Base-by-base conservation (phyloP, 768 basidiomycete species). In the Boletus rufocinnamomeus region DNA sequence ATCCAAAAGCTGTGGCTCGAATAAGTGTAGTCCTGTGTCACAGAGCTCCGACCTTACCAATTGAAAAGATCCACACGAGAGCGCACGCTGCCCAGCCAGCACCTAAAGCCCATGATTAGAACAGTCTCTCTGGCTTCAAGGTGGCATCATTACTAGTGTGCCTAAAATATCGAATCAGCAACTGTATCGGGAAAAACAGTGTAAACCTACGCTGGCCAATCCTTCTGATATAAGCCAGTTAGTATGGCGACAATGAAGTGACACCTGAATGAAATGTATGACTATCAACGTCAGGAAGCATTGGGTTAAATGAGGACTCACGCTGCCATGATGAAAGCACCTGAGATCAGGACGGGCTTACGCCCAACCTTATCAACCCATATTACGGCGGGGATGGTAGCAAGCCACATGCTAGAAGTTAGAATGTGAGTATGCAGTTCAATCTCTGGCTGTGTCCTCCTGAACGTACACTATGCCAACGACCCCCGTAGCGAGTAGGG, bases 321-420 rank as follows among this genome's bases (percentile, higher is more conserved):
- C 79, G 69, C 75, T 43, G 83, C 88, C 88, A 89, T 90, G 43
- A 86, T 64, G 72, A 90, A 84, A 5, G 87, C 88, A 9, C 88
- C 88, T n/a, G 85, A 87, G 25, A 88, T 73, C 57, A 89, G 69
- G 44, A 89, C 84, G 8, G 89, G 89, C 71, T 85, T 88, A 37
- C 90, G 83, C 23, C 89, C 91, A 27, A 85, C 66, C 61, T 88
- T 82, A 72, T 92, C 90, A 34, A 93, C 82, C 78, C 85, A 91
- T n/a, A 92, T 77, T 21, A 91, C 89, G 3, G 90, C 88, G 4
- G 90, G 90, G 58, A 92, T 87, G 0, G 89, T 91, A 3, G 89
- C 85, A 57, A 88, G 70, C 72, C 85, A 90, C 84, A 88, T 87
- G 47, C 85, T 86, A 56, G 10, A 34, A 41, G 6, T 32, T 45